These are phyloP conservation scores for Wickerhamomyces queroliae DNA, from an alignment of 805 yeast species.

Conservation along the genomic window DNA sequence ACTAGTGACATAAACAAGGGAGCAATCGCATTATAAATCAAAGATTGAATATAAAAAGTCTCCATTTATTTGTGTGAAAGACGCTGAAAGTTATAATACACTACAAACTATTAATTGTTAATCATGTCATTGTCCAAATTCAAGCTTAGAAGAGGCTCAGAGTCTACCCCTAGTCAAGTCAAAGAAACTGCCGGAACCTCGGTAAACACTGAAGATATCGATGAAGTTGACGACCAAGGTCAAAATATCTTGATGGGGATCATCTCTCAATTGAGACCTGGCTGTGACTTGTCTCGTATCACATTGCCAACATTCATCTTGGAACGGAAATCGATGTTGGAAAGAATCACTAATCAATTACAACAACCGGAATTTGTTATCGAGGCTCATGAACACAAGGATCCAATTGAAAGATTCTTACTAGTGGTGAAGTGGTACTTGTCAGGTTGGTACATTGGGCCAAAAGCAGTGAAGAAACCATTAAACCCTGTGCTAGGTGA, in stretches of 20 bases:
- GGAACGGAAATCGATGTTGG: conserved; percentile 94
- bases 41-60: too few relatives aligned
- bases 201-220: conserved; percentile 62
- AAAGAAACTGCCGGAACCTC: conserved; percentile 3
- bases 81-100: too few relatives aligned
- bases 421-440: conserved; percentile 83
- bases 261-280: conserved; percentile 88
- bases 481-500: conserved; percentile 94
- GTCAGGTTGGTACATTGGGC: conserved; percentile 97
- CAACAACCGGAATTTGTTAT: conserved; percentile 73
- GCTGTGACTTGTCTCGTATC: conserved; percentile 83
- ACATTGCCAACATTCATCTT: conserved; percentile 93
- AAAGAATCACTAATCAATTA: conserved; percentile 84
- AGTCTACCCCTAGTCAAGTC: neutral
- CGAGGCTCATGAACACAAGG: conserved; percentile 55
- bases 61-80: too few relatives aligned
- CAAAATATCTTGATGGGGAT: conserved; percentile 83
- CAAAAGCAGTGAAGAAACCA: conserved; percentile 97
- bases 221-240: conserved; percentile 87
- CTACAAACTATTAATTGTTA: too few relatives aligned
- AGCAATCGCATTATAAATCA: too few relatives aligned
- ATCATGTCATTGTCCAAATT: conserved; percentile 14
- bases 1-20: too few relatives aligned
- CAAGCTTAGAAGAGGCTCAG: conserved; percentile 6
- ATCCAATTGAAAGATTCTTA: conserved; percentile 65